Percentiles rank a stretch among this genome's conserved stretches.
Conservation (phyloP, 257 asterid species). For the Primulina tabacum region DNA sequence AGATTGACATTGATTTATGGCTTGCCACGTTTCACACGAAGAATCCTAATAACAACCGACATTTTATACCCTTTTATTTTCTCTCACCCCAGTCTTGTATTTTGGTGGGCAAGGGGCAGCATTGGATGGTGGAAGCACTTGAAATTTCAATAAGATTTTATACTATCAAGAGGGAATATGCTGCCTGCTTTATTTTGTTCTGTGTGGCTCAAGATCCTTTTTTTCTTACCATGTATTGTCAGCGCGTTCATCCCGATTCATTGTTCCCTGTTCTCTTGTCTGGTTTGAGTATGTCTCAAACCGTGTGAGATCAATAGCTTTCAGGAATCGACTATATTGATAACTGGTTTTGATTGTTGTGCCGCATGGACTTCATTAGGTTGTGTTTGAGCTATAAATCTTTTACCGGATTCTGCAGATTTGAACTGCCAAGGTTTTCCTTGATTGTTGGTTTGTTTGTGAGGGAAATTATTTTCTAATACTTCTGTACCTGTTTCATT, state of each 20-base stretch:
- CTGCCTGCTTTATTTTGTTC: no score
- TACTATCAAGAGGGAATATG: not conserved
- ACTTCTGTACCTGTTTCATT: not conserved
- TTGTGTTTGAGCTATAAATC: no score
- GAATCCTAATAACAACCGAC: constrained; percentile 10
- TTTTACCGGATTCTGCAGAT: not conserved
- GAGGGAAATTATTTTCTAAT: not conserved
- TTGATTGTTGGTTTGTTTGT: not conserved
- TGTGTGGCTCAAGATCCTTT: no score
- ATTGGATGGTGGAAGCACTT: not conserved
- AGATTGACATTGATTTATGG: constrained; percentile 11
- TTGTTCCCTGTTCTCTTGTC: no score
- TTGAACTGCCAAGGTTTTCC: constrained; percentile 6
- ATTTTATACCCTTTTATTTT: not conserved
- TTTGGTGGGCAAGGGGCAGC: not conserved
- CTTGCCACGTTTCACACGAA: constrained; percentile 5
- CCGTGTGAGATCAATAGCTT: not conserved
- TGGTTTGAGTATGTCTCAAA: not conserved
- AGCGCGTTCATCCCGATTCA: not conserved
- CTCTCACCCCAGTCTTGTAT: not conserved
- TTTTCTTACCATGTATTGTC: not conserved
- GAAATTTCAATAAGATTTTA: not conserved
- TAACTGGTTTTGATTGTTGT: constrained; percentile 5
- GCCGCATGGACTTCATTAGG: not conserved
- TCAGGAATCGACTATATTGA: constrained; percentile 2